A percentile compares a stretch with the other conserved stretches of the same genome.
Conservation (phyloP, 2,329 filamentous ascomycete genomes). For the Apiospora kogelbergensis region DNA sequence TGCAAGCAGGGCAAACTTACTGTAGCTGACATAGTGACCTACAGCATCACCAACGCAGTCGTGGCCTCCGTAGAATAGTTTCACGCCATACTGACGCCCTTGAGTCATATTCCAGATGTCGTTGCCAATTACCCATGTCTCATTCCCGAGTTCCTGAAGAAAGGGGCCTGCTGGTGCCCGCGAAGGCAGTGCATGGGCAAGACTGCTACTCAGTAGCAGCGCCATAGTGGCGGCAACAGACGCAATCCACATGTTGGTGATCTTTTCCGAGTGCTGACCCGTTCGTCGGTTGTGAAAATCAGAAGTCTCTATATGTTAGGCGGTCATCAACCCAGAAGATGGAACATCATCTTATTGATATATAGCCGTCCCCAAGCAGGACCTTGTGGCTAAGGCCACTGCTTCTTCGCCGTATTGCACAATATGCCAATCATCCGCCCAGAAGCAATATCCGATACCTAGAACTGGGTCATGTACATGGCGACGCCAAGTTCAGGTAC, state of each 20-base stretch:
- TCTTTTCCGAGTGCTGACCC: background rate
- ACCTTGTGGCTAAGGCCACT: background rate
- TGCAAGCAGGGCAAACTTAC: conserved; percentile 18
- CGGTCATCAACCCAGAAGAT: background rate
- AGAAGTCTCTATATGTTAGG: background rate
- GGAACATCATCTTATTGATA: background rate
- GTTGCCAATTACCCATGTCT: conserved; percentile 33
- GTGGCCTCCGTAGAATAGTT: conserved; percentile 29
- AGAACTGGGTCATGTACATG: background rate
- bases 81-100: conserved; percentile 25
- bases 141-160: conserved; percentile 24
- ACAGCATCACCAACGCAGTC: conserved; percentile 31
- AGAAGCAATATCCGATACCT: background rate
- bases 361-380: background rate
- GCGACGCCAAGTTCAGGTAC: background rate
- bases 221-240: background rate
- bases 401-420: background rate
- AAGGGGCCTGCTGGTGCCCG: conserved; percentile 23
- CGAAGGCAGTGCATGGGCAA: background rate
- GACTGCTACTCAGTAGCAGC: conserved; percentile 7
- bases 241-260: background rate
- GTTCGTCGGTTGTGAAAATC: too few relatives aligned
- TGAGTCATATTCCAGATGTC: conserved; percentile 31
- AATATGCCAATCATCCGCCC: background rate
- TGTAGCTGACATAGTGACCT: conserved; percentile 33